Base-by-base conservation (phyloP, 192 early-diverging fungal species). In the Linderina pennispora region DNA sequence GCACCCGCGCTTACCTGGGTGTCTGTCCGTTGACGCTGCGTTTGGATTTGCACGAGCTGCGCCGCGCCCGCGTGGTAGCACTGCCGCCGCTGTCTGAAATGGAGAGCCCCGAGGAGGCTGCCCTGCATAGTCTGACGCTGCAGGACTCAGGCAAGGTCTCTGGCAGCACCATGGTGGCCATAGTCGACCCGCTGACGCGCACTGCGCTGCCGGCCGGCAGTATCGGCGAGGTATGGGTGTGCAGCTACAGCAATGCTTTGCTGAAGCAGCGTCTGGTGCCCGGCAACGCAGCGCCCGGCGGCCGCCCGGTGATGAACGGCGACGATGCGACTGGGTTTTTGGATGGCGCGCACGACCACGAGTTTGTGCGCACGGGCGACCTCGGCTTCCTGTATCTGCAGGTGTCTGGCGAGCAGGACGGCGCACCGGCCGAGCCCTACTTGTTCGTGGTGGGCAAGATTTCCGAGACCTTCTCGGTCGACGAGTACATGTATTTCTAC, bases 201-300 rank as follows among this genome's bases (percentile, higher is more conserved):
- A 68, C 55, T n/a, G 66, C 88, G 7, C 82, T 87, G 50, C 59
- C 77, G 5, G 77, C 77, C 3, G 80, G 86, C 28, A 74, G 79
- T 36, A 69, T 91, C 41, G 90, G 90, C 34, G 90, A 91, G 67
- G 90, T 92, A 11, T 92, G 88, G 88, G 88, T 92, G 11, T 80
- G 68, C 44, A 77, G 67, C 41, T 52, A 38, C 36, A 68, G 70
- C 51, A 65, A 74, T 20, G 62, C 65, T 9, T 32, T 47, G 35
- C 56, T 45, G 15, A 59, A 63, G 28, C 69, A 53, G 23, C 57
- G 49, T 1, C 45, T 37, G 10, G 36, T 41, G 15, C 47, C 40
- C 6, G 22, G 50, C 17, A 25, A 40, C 8, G 4, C 53, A 1
- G 22, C 40, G 24, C 15, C 21, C 7, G 32, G 55, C n/a, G 35